Conservation (phyloP, 148 eudicot species). For the Camellia sinensis region DNA sequence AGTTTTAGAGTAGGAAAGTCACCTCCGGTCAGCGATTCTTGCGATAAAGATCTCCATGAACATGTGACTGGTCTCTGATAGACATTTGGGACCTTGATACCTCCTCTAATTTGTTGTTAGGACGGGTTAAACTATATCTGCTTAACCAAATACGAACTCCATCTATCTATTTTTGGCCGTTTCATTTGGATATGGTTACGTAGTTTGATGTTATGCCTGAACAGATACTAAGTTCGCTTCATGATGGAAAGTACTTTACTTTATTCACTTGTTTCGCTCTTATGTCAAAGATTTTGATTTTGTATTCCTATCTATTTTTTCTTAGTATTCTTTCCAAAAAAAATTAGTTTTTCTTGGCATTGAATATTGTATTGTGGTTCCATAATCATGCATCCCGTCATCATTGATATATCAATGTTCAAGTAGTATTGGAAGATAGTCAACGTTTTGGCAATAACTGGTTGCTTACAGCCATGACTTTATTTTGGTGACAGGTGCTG, state of each 20-base stretch:
- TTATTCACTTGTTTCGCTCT: not conserved
- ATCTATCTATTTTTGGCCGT: not conserved
- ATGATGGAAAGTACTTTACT: not conserved
- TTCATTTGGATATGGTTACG: not conserved
- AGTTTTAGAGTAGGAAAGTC: too few relatives aligned
- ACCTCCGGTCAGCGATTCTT: too few relatives aligned
- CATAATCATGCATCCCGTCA: not conserved
- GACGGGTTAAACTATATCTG: not conserved
- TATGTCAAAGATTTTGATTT: not conserved
- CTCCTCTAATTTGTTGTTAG: not conserved
- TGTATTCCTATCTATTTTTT: not conserved
- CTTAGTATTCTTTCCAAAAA: too few relatives aligned
- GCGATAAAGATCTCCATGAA: not conserved
- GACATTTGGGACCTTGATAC: not conserved
- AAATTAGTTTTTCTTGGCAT: not conserved
- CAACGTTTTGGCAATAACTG: not conserved
- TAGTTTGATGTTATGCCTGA: not conserved
- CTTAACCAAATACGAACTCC: not conserved
- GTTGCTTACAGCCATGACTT: conserved; percentile 11
- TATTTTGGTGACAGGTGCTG: conserved; percentile 49
- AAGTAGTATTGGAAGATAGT: not conserved
- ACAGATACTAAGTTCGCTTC: not conserved
- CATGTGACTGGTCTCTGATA: not conserved
- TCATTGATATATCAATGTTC: not conserved
- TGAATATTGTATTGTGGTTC: not conserved